Percentiles rank a stretch among this genome's conserved stretches.
Conservation (phyloP, 1,139 yeast species). For the Hansenula sp. region DNA sequence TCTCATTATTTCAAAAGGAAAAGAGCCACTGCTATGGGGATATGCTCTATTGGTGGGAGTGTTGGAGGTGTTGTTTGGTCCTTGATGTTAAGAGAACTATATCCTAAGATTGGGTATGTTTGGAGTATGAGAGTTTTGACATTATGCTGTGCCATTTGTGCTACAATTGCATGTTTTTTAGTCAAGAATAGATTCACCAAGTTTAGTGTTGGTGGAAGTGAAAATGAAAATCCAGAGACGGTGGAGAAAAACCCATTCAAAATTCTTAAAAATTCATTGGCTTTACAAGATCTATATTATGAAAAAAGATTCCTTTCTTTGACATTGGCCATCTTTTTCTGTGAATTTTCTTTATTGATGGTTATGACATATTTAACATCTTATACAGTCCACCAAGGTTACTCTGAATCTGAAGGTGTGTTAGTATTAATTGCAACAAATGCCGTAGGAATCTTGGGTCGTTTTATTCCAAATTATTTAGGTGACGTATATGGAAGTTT, state of each 20-base stretch:
- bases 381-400: conserved; percentile 43
- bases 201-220: no score
- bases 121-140: conserved; percentile 63
- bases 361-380: conserved; percentile 50
- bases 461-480: conserved; percentile 40
- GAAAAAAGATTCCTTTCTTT: conserved; percentile 38
- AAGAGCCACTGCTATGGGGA: conserved; percentile 53
- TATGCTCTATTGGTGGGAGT: conserved; percentile 61
- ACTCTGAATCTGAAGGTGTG: conserved; percentile 37
- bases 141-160: conserved; percentile 38
- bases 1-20: conserved; percentile 59
- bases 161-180: conserved; percentile 34
- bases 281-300: conserved; percentile 22
- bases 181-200: conserved; percentile 36
- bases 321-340: conserved; percentile 39
- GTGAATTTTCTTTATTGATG: conserved; percentile 47
- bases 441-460: conserved; percentile 54
- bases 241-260: no score
- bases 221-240: conserved; percentile 14
- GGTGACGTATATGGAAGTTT: conserved; percentile 36
- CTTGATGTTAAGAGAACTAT: conserved; percentile 45
- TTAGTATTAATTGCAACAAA: conserved; percentile 22
- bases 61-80: conserved; percentile 62
- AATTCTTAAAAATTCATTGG: no score
- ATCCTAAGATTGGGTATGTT: conserved; percentile 45